Conservation (phyloP, 352 stramenopile species). For the Pythium scleroteichum region DNA sequence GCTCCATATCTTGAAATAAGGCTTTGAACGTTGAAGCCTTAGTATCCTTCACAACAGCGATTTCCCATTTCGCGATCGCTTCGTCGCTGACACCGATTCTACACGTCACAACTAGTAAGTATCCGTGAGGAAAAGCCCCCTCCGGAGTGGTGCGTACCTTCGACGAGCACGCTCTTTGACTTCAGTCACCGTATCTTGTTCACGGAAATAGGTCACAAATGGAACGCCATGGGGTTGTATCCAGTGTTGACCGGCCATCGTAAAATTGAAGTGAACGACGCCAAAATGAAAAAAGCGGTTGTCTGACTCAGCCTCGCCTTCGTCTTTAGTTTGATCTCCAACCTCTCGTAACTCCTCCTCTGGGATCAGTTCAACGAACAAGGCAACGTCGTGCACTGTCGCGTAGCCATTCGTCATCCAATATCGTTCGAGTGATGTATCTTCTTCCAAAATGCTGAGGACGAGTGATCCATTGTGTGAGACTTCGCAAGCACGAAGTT, state of each 20-base stretch:
- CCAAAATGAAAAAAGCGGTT: constrained; percentile 45
- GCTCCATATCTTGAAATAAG: constrained; percentile 68
- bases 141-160: constrained; percentile 12
- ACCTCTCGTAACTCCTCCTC: constrained; percentile 30
- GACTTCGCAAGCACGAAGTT: constrained; percentile 64
- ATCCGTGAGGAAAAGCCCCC: no score
- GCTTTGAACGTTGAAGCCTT: constrained; percentile 59
- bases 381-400: constrained; percentile 36
- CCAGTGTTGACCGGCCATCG: constrained; percentile 52
- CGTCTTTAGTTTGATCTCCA: constrained; percentile 10
- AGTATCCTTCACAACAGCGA: constrained; percentile 75
- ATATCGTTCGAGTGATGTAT: constrained; percentile 47
- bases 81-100: constrained; percentile 74
- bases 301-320: constrained; percentile 20
- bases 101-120: constrained; percentile 6
- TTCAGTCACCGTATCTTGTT: constrained; percentile 61
- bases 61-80: constrained; percentile 68
- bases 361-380: constrained; percentile 64
- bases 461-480: constrained; percentile 63
- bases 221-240: constrained; percentile 78
- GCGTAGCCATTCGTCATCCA: constrained; percentile 37
- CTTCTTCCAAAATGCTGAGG: constrained; percentile 38
- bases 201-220: constrained; percentile 61
- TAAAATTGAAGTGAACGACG: constrained; percentile 79
- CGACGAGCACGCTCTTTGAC: constrained; percentile 71